phyloP scores from a whole-genome alignment of 2,329 filamentous ascomycete genomes.

The Mollisiaceae sp. region DNA sequence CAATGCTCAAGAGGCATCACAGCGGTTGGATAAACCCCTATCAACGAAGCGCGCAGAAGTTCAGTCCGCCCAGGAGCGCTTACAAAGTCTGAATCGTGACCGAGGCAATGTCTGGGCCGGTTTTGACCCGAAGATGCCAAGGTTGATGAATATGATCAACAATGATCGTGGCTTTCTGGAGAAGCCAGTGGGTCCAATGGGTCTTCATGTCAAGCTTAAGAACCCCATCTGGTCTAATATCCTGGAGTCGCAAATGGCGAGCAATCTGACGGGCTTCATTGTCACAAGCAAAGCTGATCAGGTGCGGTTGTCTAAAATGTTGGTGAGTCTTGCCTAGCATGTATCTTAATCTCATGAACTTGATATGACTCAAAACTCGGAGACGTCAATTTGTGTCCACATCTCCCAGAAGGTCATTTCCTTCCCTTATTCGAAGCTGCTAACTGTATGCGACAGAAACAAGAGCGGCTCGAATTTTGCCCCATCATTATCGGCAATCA shows the following conservation, averaged over 20 bases:
- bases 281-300: conserved; percentile 81
- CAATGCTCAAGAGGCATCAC: conserved; percentile 42
- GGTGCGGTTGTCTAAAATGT: conserved; percentile 58
- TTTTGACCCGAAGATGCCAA: conserved; percentile 66
- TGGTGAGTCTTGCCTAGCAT: conserved; percentile 47
- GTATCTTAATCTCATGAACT: background rate
- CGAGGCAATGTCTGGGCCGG: conserved; percentile 65
- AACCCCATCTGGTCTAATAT: conserved; percentile 84
- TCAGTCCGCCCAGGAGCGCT: conserved; percentile 53
- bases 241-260: conserved; percentile 78
- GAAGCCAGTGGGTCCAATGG: conserved; percentile 84
- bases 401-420: background rate
- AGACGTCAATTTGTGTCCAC: background rate
- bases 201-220: conserved; percentile 74
- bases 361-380: background rate
- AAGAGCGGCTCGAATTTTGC: conserved; percentile 51
- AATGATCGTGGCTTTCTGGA: conserved; percentile 70
- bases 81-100: conserved; percentile 59
- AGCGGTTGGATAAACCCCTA: conserved; percentile 44
- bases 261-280: conserved; percentile 75
- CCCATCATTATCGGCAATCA: conserved; percentile 69
- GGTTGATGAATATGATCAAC: conserved; percentile 71
- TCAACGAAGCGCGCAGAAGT: conserved; percentile 59
- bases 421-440: background rate
- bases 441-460: conserved; percentile 42